Evolutionary conservation across 2,329 filamentous ascomycete species (phyloP).

Genomic region (Sporothrix humicola): DNA sequence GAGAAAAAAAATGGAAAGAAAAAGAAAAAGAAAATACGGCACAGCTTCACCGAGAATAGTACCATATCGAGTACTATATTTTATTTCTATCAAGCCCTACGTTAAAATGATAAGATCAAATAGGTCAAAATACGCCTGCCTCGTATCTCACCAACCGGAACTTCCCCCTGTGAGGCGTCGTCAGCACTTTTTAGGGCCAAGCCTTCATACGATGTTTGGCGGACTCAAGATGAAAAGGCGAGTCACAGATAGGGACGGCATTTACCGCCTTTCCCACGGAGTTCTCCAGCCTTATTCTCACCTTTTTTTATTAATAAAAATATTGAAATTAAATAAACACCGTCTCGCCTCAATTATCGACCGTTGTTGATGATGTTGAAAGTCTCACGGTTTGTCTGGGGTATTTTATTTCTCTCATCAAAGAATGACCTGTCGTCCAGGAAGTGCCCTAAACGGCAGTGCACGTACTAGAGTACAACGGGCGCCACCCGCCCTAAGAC

Average conservation of each 20-base stretch:
- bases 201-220: not conserved
- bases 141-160: constrained; percentile 1
- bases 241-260: not conserved
- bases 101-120: no score
- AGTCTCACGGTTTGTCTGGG: no score
- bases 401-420: no score
- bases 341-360: no score
- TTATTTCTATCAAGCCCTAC: no score
- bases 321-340: no score
- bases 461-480: not conserved
- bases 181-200: constrained; percentile 2
- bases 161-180: not conserved
- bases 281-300: not conserved
- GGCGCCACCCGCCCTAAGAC: not conserved
- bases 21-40: not conserved
- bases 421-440: not conserved
- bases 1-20: no score
- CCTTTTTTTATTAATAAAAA: not conserved
- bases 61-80: no score
- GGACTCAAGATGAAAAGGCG: not conserved
- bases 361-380: no score
- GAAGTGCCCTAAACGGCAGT: constrained; percentile 17
- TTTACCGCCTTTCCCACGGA: not conserved
- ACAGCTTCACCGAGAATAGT: not conserved
- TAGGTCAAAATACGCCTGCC: not conserved